Base-by-base conservation (phyloP, 805 yeast genomes). In the Saturnispora halmiae region DNA sequence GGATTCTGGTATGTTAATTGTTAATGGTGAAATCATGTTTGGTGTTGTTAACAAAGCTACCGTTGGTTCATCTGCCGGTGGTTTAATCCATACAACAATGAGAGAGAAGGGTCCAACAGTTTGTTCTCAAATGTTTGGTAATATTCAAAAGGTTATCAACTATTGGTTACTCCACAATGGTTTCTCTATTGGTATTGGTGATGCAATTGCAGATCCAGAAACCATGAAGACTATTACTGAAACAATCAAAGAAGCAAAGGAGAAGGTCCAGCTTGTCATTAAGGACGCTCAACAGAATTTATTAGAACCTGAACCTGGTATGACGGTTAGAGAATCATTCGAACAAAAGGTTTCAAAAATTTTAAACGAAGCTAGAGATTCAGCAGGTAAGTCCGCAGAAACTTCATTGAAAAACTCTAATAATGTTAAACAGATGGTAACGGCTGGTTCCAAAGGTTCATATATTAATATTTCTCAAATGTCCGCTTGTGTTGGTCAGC, bases 401-500 rank as follows among this genome's bases (percentile, higher is more conserved):
- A 82, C 87, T 64, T 85, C 88, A 56, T 77, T 92, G 70, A 90
- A 88, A 60, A 95, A 88, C 56, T 71, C 82, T 51, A 92, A 92
- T 60, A 90, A 90, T 56, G 99, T 92, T 51, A 92, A 92, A 61
- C 99, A 92, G 71, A 92, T 92, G 99, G 98, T 92, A 38, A 82
- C 90, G 50, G 92, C 98, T 11, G 99, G 99, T 56, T 92, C 99
- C 25, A 92, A 92, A 66, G 99, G 99, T 72, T 92, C 98, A 13
- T 92, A 90, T 63, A 92, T 92, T 63, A 92, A 92, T 63, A 92
- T 92, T 61, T 94, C 99, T 19, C 97, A 88, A 68, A 92, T 92
- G 98, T 87, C 96, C 31, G 98, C 98, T 9, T 92, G 98, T 82
- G 98, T 92, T 22, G 98, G 98, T 55, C 99, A 92, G 65, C 99